Base-by-base conservation (phyloP, 257 asterid species). In the Jasminum sambac region DNA sequence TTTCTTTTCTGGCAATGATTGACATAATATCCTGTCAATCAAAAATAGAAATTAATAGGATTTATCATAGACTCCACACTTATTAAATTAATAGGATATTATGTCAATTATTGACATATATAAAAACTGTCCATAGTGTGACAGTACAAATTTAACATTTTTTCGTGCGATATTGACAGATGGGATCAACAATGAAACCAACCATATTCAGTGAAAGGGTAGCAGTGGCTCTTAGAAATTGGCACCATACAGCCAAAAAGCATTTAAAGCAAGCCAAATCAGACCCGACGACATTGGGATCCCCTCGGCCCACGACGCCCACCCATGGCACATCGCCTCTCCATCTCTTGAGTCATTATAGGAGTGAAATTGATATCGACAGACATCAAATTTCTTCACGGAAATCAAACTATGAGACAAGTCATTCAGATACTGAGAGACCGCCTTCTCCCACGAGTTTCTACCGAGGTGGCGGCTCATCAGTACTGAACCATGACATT, bases 131-230 rank as follows among this genome's bases (percentile, higher is more conserved):
- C 36, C 4, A 30, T 30, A 30, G 36, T 30, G 4, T 30, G 3
- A 0, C 11, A 39, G 25, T 50, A 4, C 11, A 30, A 30, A 30
- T 4, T 4, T n/a, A 46, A 46, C 23, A 13, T 8, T 14, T 1
- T 17, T 50, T 17, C 19, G 25, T 7, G 24, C n/a, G 59, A 6
- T 55, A 23, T 19, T 3, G 9, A 74, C 76, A 94, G 99, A 95
- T 91, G 99, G 98, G 98, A 42, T 84, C 98, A 10, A 84, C 78
- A 17, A 89, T 93, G 98, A 93, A 86, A 73, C 89, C 97, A 48
- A 85, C 96, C 0, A 90, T 94, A 69, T 93, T 93, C 92, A 86
- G 87, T 68, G 97, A 93, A 13, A 63, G 85, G 62, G 90, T 95
- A 4, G 96, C 91, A 0, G 43, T 81, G 0, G 99, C 99, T 4